Evolutionary conservation across 768 basidiomycete species (phyloP).

Genomic region (Collybia sordida): DNA sequence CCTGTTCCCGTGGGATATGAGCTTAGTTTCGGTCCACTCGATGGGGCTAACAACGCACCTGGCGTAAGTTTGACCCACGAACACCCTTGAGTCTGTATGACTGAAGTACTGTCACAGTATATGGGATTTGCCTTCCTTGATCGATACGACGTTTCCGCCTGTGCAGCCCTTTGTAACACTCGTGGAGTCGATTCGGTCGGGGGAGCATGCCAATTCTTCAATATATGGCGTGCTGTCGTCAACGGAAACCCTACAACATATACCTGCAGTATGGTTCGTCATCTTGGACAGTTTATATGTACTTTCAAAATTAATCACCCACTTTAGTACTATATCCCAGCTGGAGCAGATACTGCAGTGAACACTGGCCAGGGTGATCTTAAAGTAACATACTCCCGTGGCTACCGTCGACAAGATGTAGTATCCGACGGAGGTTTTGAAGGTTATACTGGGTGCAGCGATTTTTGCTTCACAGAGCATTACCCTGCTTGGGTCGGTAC

Average conservation of each 20-base stretch:
- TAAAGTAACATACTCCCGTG: slow-evolving; percentile 44
- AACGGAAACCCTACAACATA: slow-evolving; percentile 44
- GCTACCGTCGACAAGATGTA: slow-evolving; percentile 39
- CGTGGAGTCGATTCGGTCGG: slow-evolving; percentile 39
- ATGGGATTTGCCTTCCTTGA: slow-evolving; percentile 52
- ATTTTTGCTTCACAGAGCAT: slow-evolving; percentile 10
- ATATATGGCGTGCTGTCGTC: slow-evolving; percentile 52
- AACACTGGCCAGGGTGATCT: slow-evolving; percentile 47
- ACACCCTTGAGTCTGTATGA: slow-evolving; percentile 17
- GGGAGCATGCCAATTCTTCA: slow-evolving; percentile 50
- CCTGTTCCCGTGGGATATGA: slow-evolving; percentile 42
- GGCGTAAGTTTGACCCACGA: slow-evolving; percentile 8
- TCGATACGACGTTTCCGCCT: slow-evolving; percentile 45
- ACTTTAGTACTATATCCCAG: slow-evolving; percentile 40
- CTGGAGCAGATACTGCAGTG: slow-evolving; percentile 43
- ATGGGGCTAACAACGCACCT: slow-evolving; percentile 42
- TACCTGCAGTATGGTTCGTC: slow-evolving; percentile 46
- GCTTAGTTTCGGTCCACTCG: slow-evolving; percentile 41
- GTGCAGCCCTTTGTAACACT: slow-evolving; percentile 42
- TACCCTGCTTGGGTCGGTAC: slow-evolving; percentile 14
- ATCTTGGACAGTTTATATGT: not conserved
- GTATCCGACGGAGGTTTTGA: slow-evolving; percentile 46
- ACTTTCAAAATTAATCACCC: slow-evolving; percentile 27
- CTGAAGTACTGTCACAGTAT: slow-evolving; percentile 30
- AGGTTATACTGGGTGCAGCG: slow-evolving; percentile 18